Conservation (phyloP, 306 rosid genomes). For the Neltuma alba region DNA sequence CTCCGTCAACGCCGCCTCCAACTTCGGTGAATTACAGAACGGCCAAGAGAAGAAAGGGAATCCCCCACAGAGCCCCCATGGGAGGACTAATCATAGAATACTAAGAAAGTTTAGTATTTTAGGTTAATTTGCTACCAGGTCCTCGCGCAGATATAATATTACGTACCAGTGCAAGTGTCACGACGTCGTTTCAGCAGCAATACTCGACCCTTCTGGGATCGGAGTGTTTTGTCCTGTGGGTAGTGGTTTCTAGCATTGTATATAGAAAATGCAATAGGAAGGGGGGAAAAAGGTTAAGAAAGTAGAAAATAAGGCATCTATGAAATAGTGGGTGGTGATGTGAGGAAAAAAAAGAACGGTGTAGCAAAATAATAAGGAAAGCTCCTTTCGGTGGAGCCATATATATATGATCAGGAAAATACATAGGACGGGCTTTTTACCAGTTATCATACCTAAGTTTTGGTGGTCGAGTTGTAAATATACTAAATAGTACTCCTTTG, state of each 20-base stretch:
- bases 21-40: constrained; percentile 74
- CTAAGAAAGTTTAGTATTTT: constrained; percentile 34
- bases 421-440: constrained; percentile 34
- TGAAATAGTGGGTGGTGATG: constrained; percentile 35
- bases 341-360: background rate
- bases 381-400: constrained; percentile 28
- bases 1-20: constrained; percentile 88
- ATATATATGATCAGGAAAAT: constrained; percentile 2
- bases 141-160: constrained; percentile 16
- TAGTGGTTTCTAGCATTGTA: constrained; percentile 49
- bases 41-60: constrained; percentile 91
- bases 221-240: constrained; percentile 29
- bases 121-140: constrained; percentile 39
- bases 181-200: constrained; percentile 34
- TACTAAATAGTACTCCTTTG: constrained; percentile 40
- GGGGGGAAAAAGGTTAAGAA: constrained; percentile 11
- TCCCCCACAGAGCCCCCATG: constrained; percentile 95
- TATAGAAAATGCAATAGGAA: constrained; percentile 53
- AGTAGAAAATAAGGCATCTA: constrained; percentile 42
- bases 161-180: constrained; percentile 29
- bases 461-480: constrained; percentile 62
- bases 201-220: constrained; percentile 52
- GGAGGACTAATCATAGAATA: constrained; percentile 82
- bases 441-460: constrained; percentile 61
- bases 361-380: constrained; percentile 32